Base-by-base conservation (phyloP, 352 stramenopile species). In the Plasmopara halstedii region DNA sequence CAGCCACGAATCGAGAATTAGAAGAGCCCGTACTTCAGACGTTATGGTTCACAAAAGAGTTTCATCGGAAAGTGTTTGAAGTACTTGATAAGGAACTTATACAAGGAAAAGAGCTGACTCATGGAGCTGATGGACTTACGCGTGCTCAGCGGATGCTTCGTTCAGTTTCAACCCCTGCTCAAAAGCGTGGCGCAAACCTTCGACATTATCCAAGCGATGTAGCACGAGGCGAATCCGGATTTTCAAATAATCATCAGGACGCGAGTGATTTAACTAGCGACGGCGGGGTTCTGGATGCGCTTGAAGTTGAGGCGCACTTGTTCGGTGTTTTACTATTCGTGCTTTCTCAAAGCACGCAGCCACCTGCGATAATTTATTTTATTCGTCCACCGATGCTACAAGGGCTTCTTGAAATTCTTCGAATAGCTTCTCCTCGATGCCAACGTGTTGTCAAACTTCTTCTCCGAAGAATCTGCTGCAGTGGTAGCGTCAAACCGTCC, bases 31-130 rank as follows among this genome's bases (percentile, higher is more conserved):
- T 75, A 23, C 62, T 88, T 2, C 80, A 92, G 45, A 88, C 65
- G 13, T 67, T 94, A 17, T 94, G 83, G 83, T 94, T 94, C 29
- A 88, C 80, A 6, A 85, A 76, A 53, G 83, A 94, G 44, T 73
- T 94, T 10, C 74, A 94, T 29, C 66, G 83, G 33, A 94, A 94
- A 50, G 72, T 90, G 8, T 91, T 92, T 48, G 83, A 92, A 47
- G 60, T 85, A 17, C 73, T 94, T 32, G 83, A 94, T 32, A 84
- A 79, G 35, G 83, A 94, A 34, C 53, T 94, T 2, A 57, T 76
- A 17, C 70, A 73, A 49, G 79, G 70, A 9, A 85, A 83, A 25
- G 64, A 73, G 14, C 56, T 90, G 17, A 79, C 78, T 11, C 70
- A 89, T 53, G 69, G 83, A 35, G 62, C 80, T 1, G 83, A 94